Conservation (phyloP, 2,329 filamentous ascomycete species). For the Alternaria incomplexa region DNA sequence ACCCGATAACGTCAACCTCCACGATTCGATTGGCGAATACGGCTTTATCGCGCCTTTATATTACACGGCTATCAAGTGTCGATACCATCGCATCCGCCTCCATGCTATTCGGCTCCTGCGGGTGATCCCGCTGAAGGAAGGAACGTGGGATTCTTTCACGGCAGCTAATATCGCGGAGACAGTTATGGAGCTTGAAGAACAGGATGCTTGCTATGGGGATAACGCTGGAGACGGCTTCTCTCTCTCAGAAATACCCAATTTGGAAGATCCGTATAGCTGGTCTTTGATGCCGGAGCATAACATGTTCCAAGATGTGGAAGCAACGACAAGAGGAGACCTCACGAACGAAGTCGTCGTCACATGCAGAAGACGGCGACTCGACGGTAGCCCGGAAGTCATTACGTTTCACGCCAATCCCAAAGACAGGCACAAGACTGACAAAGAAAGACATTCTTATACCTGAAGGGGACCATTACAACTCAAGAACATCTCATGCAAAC, state of each 20-base stretch:
- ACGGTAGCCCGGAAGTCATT: background rate
- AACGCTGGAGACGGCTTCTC: background rate
- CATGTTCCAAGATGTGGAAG: constrained; percentile 3
- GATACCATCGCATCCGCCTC: constrained; percentile 49
- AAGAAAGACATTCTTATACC: background rate
- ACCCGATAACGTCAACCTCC: constrained; percentile 2
- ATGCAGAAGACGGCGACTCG: background rate
- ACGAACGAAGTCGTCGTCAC: background rate
- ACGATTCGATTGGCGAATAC: constrained; percentile 23
- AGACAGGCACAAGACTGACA: background rate
- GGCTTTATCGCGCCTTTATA: constrained; percentile 6
- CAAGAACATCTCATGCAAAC: background rate
- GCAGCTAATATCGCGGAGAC: constrained; percentile 6
- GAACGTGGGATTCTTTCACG: constrained; percentile 49
- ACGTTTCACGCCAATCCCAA: background rate
- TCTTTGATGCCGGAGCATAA: background rate
- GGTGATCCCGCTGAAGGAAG: constrained; percentile 45
- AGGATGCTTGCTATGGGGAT: background rate
- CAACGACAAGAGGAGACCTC: background rate
- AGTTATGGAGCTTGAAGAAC: constrained; percentile 11
- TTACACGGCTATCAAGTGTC: constrained; percentile 54
- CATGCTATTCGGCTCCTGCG: constrained; percentile 48
- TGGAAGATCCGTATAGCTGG: background rate
- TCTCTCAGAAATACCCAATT: background rate
- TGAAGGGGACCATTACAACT: background rate